Evolutionary conservation across 306 rosid genomes (phyloP), one percentile per base, ranked within the genome.

Genomic region (Chamaecrista fasciculata): DNA sequence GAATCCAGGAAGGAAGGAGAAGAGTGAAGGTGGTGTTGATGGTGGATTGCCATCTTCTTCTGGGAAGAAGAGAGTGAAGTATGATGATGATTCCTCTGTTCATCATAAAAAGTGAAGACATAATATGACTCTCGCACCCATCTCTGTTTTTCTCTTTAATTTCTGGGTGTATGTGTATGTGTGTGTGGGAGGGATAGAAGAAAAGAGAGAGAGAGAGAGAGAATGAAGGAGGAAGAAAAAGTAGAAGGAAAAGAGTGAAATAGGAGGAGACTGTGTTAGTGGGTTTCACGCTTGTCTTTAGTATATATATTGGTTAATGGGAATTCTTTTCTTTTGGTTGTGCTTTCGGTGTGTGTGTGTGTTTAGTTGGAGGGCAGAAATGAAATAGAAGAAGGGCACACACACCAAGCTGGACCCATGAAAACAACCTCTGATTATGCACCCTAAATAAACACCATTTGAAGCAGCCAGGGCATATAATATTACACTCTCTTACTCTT

Each of bases 311-410:
- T 57, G 72, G 39, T 55, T 18, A 26, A 67, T 67, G 47, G 69
- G 40, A 29, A 6, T 56, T 61, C 62, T 31, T 31, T 39, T 70
- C 62, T 31, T 31, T 39, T 70, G 9, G 76, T 58, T 80, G 84
- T 31, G 85, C 91, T 89, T 91, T 91, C 91, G 96, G 96, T 89
- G 95, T 73, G 87, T 80, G 48, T 73, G 95, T 86, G 92, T 73
- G 88, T 80, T 47, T 72, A 51, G 85, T 86, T 89, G 90, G 93
- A 82, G 88, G 88, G 87, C 78, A 83, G 85, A 86, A 87, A 70
- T 73, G n/a, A n/a, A n/a, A n/a, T n/a, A n/a, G n/a, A n/a, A 70
- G 24, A 80, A 82, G 67, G 91, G 90, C 90, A 89, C 90, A 73
- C 88, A 76, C 70, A 85, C 62, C 92, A 62, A 92, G 87, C 72